Evolutionary conservation across 805 yeast genomes (phyloP), one percentile per base, ranked within the genome.

Genomic region (Isabelozyma pseudorhagii): DNA sequence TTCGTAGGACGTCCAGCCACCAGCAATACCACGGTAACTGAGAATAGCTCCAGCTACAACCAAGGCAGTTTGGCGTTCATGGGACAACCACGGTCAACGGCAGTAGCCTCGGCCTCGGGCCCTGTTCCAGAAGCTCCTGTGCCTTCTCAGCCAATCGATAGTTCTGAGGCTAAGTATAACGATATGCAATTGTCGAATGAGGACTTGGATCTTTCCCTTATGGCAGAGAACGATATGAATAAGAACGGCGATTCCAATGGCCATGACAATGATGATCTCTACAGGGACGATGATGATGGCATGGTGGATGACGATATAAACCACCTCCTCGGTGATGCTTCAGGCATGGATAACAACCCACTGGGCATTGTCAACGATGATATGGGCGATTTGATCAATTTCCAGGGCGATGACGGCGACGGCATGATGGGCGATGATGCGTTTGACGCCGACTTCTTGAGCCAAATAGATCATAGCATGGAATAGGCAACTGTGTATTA

Each of bases 381-480:
- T 40, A 69, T 69, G 64, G 71, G 63, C 7, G 70, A 66, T 41
- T 57, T 69, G 45, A 68, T 68, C 13, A 63, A 66, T 44, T 69
- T 69, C 49, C 65, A 67, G 41, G 67, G 57, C 18, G 68, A 61
- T 42, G 65, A 53, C 8, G 71, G 60, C 36, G 63, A 64, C 46
- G 66, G 54, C n/a, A 49, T 64, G 47, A 62, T 66, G 52, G 58
- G 50, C 8, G 66, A 55, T 2, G 57, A 59, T 11, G 62, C 59
- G 11, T 68, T 69, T 50, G 73, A 68, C 47, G 68, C 62, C 46
- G 74, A 67, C 44, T 69, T 69, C 46, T 55, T 69, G 41, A 64
- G 61, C 46, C 66, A 62, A 27, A 62, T 62, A 11, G 65, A 64
- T 51, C 68, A 59, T 40, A 55, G 60, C 38, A 55, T 61, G 58